These are phyloP conservation scores for Xerocomus cyaneibrunnescens DNA, from an alignment of 1,284 basidiomycete genomes.

Conservation along the genomic window DNA sequence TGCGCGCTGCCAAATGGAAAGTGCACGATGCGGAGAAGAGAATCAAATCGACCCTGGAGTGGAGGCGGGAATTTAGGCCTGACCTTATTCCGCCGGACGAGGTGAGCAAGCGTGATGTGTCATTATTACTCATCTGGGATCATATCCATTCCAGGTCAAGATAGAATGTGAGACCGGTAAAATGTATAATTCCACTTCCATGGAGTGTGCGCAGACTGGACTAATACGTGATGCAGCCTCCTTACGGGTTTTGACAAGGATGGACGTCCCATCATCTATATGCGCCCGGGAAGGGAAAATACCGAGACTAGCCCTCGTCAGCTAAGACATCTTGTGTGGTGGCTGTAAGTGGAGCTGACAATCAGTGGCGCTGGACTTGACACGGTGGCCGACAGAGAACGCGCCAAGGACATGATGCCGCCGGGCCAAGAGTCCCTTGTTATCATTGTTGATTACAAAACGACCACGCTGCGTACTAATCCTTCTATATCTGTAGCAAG, in stretches of 20 bases:
- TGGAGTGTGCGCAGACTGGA: background rate
- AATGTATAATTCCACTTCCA: slow-evolving; percentile 57
- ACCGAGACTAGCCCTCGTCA: slow-evolving; percentile 75
- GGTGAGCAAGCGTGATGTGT: slow-evolving; percentile 34
- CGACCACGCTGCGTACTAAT: slow-evolving; percentile 75
- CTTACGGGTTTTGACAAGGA: slow-evolving; percentile 82
- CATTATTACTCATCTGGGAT: background rate
- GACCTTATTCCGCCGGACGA: slow-evolving; percentile 81
- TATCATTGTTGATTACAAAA: slow-evolving; percentile 84
- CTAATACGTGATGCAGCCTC: slow-evolving; percentile 58
- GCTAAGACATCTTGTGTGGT: slow-evolving; percentile 80
- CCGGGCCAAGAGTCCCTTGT: slow-evolving; percentile 77
- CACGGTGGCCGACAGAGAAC: slow-evolving; percentile 52
- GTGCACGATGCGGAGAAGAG: slow-evolving; percentile 73
- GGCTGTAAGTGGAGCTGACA: slow-evolving; percentile 54
- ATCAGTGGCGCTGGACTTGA: slow-evolving; percentile 7
- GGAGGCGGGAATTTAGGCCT: slow-evolving; percentile 79
- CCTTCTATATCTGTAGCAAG: slow-evolving; percentile 77
- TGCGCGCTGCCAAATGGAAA: slow-evolving; percentile 85
- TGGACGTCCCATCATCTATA: slow-evolving; percentile 79
- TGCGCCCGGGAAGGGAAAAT: slow-evolving; percentile 83
- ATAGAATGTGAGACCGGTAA: slow-evolving; percentile 83
- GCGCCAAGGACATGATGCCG: slow-evolving; percentile 85
- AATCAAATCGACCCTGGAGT: slow-evolving; percentile 75
- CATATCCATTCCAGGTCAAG: slow-evolving; percentile 44